Percentiles rank a stretch among this genome's conserved stretches.
These are phyloP conservation scores for Dothideomycetidae sp. DNA, from an alignment of 2,329 filamentous ascomycete species.

Conservation along the genomic window DNA sequence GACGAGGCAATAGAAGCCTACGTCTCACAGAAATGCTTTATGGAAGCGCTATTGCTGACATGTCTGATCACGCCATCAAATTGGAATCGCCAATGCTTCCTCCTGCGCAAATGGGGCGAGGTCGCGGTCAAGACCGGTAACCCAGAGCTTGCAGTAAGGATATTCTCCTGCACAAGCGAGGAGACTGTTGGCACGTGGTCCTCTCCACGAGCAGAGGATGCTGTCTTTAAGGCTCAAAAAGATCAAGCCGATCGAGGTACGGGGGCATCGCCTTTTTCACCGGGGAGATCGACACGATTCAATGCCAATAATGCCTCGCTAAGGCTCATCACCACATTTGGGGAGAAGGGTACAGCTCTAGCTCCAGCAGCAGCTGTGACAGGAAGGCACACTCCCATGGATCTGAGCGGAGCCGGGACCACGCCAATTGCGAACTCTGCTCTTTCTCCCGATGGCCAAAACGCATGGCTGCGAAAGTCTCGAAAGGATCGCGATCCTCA, in stretches of 20 bases:
- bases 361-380: slow-evolving; percentile 31
- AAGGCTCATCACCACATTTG: slow-evolving; percentile 85
- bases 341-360: slow-evolving; percentile 47
- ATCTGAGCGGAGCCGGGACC: slow-evolving; percentile 49
- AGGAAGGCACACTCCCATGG: slow-evolving; percentile 44
- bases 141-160: slow-evolving; percentile 80
- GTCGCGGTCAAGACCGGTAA: slow-evolving; percentile 75
- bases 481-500: slow-evolving; percentile 29
- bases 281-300: slow-evolving; percentile 35
- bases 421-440: slow-evolving; percentile 68
- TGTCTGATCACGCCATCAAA: slow-evolving; percentile 70
- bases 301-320: slow-evolving; percentile 70
- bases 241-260: slow-evolving; percentile 22
- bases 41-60: slow-evolving; percentile 84
- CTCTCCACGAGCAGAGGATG: slow-evolving; percentile 61
- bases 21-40: slow-evolving; percentile 74
- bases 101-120: slow-evolving; percentile 91
- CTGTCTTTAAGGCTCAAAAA: slow-evolving; percentile 41
- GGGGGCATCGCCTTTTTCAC: slow-evolving; percentile 51
- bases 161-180: slow-evolving; percentile 77
- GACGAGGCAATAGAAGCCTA: slow-evolving; percentile 96
- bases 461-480: slow-evolving; percentile 24
- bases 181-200: slow-evolving; percentile 80
- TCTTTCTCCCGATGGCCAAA: slow-evolving; percentile 48
- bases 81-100: slow-evolving; percentile 78